Percentiles rank a stretch among this genome's conserved stretches.
phyloP scores from a whole-genome alignment of 371 early-diverging fungal species.

The Apophysomyces elegans region DNA sequence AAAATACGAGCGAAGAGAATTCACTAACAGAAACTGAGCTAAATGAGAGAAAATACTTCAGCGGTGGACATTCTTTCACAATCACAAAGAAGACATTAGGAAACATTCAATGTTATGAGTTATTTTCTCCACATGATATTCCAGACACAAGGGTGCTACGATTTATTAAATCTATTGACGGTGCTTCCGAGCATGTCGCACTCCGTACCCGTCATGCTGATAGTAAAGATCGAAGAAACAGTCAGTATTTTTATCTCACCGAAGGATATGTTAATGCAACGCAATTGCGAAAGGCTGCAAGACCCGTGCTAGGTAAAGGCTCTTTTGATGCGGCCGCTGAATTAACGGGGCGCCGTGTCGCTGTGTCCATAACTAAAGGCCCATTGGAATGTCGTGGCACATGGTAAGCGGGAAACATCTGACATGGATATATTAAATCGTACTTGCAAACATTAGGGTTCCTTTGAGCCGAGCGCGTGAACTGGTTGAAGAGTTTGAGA shows the following conservation, averaged over 20 bases:
- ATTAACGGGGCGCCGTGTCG: conserved; percentile 22
- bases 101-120: conserved; percentile 31
- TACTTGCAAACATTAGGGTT: conserved; percentile 27
- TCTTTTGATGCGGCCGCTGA: conserved; percentile 47
- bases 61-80: conserved; percentile 18
- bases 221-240: conserved; percentile 21
- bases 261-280: conserved; percentile 61
- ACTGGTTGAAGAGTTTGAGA: conserved; percentile 38
- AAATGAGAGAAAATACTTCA: not conserved
- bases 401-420: conserved; percentile 35
- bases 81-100: conserved; percentile 29
- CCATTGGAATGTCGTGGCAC: conserved; percentile 55
- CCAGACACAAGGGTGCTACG: conserved; percentile 39
- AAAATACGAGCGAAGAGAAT: not conserved
- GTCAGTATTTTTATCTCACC: conserved; percentile 39
- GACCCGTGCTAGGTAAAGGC: conserved; percentile 52
- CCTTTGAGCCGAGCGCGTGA: conserved; percentile 43
- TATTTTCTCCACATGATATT: conserved; percentile 39
- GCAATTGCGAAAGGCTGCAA: conserved; percentile 55
- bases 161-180: conserved; percentile 40
- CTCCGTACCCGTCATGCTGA: conserved; percentile 36
- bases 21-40: not conserved
- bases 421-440: not conserved
- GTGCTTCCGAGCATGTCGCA: conserved; percentile 37
- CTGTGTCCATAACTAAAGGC: conserved; percentile 33